Evolutionary conservation across 1,284 basidiomycete genomes (phyloP).

Genomic region (Cutaneotrichosporon dermatis): DNA sequence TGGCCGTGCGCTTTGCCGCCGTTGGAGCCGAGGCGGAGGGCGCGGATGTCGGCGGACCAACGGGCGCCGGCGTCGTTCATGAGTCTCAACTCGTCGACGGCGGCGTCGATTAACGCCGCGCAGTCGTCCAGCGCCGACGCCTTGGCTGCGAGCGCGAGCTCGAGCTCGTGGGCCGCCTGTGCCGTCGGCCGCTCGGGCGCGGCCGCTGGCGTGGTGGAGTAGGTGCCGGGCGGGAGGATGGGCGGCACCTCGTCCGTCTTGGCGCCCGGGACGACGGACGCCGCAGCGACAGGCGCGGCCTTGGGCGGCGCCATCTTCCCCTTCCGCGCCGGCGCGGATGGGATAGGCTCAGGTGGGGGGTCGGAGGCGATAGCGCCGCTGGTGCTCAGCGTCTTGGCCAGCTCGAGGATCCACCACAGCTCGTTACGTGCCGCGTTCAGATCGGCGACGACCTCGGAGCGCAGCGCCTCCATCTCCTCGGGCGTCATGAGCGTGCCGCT

Average conservation of each 20-base stretch:
- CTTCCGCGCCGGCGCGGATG: slow-evolving; percentile 6
- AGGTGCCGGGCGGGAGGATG: slow-evolving; percentile 34
- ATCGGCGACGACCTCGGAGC: slow-evolving; percentile 30
- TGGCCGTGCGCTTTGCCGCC: slow-evolving; percentile 13
- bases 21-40: slow-evolving; percentile 24
- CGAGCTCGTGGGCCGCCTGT: slow-evolving; percentile 26
- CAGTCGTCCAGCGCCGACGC: slow-evolving; percentile 39
- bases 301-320: slow-evolving; percentile 3
- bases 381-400: slow-evolving; percentile 36
- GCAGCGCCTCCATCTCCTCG: slow-evolving; percentile 40
- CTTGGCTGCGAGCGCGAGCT: slow-evolving; percentile 35
- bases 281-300: neutral
- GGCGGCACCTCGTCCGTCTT: slow-evolving; percentile 21
- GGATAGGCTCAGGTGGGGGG: slow-evolving; percentile 29
- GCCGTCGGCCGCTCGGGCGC: slow-evolving; percentile 10
- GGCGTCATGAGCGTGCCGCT: slow-evolving; percentile 26
- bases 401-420: slow-evolving; percentile 43
- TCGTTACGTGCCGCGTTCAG: slow-evolving; percentile 45
- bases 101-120: slow-evolving; percentile 37
- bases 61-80: slow-evolving; percentile 33
- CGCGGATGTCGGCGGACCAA: slow-evolving; percentile 33
- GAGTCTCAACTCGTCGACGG: slow-evolving; percentile 37
- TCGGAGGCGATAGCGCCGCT: slow-evolving; percentile 25
- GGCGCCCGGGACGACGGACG: neutral
- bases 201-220: slow-evolving; percentile 18